Percentiles rank a stretch among this genome's conserved stretches.
phyloP scores from a whole-genome alignment of 176 grass and related monocot species.

The Triticum urartu region DNA sequence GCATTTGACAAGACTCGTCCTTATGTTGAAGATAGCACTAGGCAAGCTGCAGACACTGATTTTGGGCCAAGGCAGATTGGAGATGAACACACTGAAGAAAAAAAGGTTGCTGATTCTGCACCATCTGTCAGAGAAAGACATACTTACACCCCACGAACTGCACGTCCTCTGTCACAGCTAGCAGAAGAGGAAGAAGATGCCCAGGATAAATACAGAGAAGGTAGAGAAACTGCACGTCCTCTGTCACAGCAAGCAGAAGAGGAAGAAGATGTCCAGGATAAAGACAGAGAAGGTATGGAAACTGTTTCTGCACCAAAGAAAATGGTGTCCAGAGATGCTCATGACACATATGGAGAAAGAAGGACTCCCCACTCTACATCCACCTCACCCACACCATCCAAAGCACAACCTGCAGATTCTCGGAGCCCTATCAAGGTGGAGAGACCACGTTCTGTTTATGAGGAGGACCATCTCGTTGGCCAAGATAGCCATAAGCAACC shows the following conservation, averaged over 20 bases:
- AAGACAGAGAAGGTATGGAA: conserved; percentile 19
- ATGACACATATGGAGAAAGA: conserved; percentile 19
- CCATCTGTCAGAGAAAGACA: neutral
- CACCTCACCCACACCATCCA: neutral
- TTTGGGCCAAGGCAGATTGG: neutral
- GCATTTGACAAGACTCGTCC: conserved; percentile 24
- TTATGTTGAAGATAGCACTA: conserved; percentile 13
- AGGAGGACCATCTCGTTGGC: conserved; percentile 24
- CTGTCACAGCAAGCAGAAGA: conserved; percentile 21
- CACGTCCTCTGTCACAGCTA: conserved; percentile 16
- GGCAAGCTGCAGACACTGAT: conserved; percentile 16
- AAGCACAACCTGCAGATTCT: conserved; percentile 29
- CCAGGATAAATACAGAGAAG: conserved; percentile 4
- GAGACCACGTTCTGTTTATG: conserved; percentile 22
- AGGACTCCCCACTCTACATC: conserved; percentile 8
- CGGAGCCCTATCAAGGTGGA: conserved; percentile 9
- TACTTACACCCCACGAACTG: neutral
- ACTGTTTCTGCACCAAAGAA: conserved; percentile 8
- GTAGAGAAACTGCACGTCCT: conserved; percentile 15
- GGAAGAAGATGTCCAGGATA: conserved; percentile 25
- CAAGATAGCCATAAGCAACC: conserved; percentile 7
- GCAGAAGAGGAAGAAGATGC: conserved; percentile 29
- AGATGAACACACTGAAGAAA: conserved; percentile 26
- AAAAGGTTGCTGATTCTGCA: conserved; percentile 30
- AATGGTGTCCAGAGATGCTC: conserved; percentile 6